Evolutionary conservation across 345 rosid species (phyloP).

Genomic region (Acer negundo): DNA sequence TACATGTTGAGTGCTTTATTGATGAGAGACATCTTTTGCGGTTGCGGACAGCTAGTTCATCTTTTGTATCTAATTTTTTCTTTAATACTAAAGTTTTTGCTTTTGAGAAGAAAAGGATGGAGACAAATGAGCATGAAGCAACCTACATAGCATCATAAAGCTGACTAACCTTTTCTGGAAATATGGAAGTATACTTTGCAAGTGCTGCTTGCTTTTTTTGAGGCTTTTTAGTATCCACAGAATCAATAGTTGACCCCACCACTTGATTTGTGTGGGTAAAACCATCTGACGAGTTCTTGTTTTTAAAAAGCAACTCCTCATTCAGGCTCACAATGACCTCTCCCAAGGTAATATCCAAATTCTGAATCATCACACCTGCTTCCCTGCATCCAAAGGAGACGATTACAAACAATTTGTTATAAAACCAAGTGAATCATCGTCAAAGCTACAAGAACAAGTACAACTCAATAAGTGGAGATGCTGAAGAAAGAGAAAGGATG

Average conservation of each 20-base stretch:
- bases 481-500: not conserved
- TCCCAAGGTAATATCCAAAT: conserved; percentile 69
- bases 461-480: conserved; percentile 7
- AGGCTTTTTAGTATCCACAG: conserved; percentile 42
- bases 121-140: not conserved
- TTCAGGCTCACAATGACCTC: conserved; percentile 68
- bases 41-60: not conserved
- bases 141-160: conserved; percentile 11
- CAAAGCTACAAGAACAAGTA: conserved; percentile 2
- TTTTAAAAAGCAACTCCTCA: conserved; percentile 69
- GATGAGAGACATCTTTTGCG: not conserved
- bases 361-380: conserved; percentile 69
- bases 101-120: not conserved
- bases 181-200: conserved; percentile 55
- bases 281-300: conserved; percentile 48
- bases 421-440: conserved; percentile 17
- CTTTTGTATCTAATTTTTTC: not conserved
- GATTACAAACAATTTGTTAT: conserved; percentile 18
- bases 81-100: not conserved
- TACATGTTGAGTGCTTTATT: not conserved
- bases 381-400: conserved; percentile 56
- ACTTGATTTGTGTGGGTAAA: conserved; percentile 40
- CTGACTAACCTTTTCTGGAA: conserved; percentile 88
- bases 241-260: conserved; percentile 29
- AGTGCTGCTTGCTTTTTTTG: conserved; percentile 52